Base-by-base conservation (phyloP, 352 stramenopile genomes). In the Globisporangium acanthophoron region DNA sequence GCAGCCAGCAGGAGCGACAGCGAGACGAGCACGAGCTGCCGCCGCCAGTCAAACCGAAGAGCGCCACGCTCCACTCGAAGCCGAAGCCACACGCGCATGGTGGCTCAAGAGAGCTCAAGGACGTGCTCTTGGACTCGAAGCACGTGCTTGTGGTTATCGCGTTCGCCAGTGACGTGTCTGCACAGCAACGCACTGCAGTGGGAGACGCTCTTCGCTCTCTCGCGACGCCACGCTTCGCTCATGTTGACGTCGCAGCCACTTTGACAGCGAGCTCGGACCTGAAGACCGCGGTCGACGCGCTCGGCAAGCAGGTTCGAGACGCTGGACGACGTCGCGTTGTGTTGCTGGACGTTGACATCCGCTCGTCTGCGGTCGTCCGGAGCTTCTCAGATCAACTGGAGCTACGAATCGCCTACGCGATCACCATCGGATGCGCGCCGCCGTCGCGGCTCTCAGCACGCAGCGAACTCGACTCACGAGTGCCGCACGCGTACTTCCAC, bases 191-290 rank as follows among this genome's bases (percentile, higher is more conserved):
- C 0, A 2, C 9, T 2, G 35, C 56, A 5, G n/a, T 55, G 11
- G 3, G 24, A 1, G 18, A 55, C 2, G 56, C 46, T 5, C 20
- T 55, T 3, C 16, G 37, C 18, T 29, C 24, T 15, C 9, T 51
- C 46, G 45, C 24, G n/a, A n/a, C 31, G 7, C 21, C 50, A 50
- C 62, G 65, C 0, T 85, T 76, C 44, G 37, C 70, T 29, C 53
- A 76, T 39, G 37, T 80, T n/a, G 69, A 85, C 18, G 59, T 71
- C 3, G 53, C 48, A 0, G 16, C n/a, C 37, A 58, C 65, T n/a
- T 1, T 73, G 1, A 29, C 54, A n/a, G 46, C 52, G 13, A 49
- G 41, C 21, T 24, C 29, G 16, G 31, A 45, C 8, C 5, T 67
- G 31, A 27, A 61, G 18, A 18, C n/a, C 3, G 54, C 29, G 0